Base-by-base conservation (phyloP, 169 alveolate species). In the Eimeria maxima region DNA sequence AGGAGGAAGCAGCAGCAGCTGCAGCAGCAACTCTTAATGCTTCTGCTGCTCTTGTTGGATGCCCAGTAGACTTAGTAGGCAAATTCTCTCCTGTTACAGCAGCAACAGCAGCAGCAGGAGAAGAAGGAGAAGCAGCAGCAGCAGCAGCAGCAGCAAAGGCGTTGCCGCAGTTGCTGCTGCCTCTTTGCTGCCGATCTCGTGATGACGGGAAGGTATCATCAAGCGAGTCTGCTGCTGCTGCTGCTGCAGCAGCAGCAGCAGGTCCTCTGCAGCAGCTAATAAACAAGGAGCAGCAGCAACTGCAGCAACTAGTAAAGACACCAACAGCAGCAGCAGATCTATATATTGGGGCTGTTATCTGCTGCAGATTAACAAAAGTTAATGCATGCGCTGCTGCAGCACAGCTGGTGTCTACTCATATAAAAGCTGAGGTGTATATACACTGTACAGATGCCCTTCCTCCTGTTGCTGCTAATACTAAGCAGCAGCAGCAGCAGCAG, bases 391-490 rank as follows among this genome's bases (percentile, higher is more conserved):
- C 87, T 33, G 87, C 87, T 33, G 87, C 42, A 1, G 87, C 87
- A 7, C 33, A 13, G 27, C 87, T 76, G 42, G 14, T 38, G 57
- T 22, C 63, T 20, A 33, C 87, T 7, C 87, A 44, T 60, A 7
- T 76, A n/a, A 24, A 33, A 7, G 87, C 87, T 38, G 14, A 1
- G 87, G 87, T 76, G 87, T 76, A 76, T 33, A 76, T 76, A 76
- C 87, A 76, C 87, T 60, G 63, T 42, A 76, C 63, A 57, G 87
- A 76, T 29, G 87, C 87, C 8, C 63, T 76, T n/a, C 87, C 87
- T 45, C 87, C 87, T 76, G 44, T 76, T 16, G 22, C 87, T 4
- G 60, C 33, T 20, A 22, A 57, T 45, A 10, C 60, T 10, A 24
- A 76, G 16, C 50, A 69, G 50, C 80, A 69, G 80, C 80, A 69